phyloP scores from a whole-genome alignment of 805 yeast genomes.

The Yarrowia bubula region DNA sequence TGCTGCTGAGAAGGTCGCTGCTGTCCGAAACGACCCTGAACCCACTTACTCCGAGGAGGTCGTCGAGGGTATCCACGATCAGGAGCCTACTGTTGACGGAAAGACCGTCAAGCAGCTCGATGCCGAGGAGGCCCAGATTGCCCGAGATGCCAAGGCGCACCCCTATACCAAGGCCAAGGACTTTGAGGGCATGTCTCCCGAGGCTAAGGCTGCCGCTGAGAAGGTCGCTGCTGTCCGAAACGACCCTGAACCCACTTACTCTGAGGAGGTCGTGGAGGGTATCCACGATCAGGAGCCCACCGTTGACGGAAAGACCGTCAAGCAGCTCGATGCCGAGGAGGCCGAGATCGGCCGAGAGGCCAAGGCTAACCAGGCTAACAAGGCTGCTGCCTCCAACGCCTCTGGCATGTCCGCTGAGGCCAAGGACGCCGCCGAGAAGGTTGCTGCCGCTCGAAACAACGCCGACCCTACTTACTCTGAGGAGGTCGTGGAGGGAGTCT shows the following conservation, averaged over 20 bases:
- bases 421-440: conserved; percentile 19
- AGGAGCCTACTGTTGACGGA: background rate
- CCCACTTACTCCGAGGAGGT: background rate
- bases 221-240: background rate
- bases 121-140: background rate
- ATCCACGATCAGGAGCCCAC: background rate
- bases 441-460: conserved; percentile 7
- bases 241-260: background rate
- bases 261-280: background rate
- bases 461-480: conserved; percentile 14
- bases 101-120: conserved; percentile 1
- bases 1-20: background rate
- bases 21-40: background rate
- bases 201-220: background rate
- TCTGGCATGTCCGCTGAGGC: conserved; percentile 12
- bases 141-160: background rate
- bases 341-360: conserved; percentile 3
- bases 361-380: background rate
- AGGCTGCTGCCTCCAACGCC: background rate
- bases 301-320: background rate
- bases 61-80: background rate
- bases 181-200: background rate
- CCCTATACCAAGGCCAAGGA: background rate
- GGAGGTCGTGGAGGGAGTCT: conserved; percentile 4
- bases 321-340: background rate